These are phyloP conservation scores for Fusarium sp. DNA, from an alignment of 2,329 filamentous ascomycete genomes.

Conservation along the genomic window DNA sequence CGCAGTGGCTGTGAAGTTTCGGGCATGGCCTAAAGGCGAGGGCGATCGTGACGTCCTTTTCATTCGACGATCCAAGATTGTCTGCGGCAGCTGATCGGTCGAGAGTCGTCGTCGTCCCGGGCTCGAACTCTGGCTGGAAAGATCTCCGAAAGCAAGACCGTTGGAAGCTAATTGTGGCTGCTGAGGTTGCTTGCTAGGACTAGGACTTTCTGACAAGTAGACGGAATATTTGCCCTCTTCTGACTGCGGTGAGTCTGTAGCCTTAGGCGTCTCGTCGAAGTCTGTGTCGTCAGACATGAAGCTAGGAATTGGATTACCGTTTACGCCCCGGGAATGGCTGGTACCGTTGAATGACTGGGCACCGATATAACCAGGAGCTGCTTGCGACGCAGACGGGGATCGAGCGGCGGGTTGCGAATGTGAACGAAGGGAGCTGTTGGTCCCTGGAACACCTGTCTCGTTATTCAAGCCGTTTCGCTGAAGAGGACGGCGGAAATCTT, in stretches of 20 bases:
- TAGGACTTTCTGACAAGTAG: constrained; percentile 48
- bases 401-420: constrained; percentile 75
- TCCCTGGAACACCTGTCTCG: constrained; percentile 61
- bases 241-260: constrained; percentile 61
- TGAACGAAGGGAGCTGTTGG: constrained; percentile 70
- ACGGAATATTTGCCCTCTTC: constrained; percentile 57
- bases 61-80: constrained; percentile 66
- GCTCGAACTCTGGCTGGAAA: constrained; percentile 53
- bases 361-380: constrained; percentile 44
- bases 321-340: constrained; percentile 56
- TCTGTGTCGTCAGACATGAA: constrained; percentile 69
- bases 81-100: constrained; percentile 66
- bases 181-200: constrained; percentile 45
- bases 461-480: constrained; percentile 66
- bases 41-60: constrained; percentile 67
- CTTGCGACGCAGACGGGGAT: constrained; percentile 51
- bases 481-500: constrained; percentile 69
- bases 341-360: constrained; percentile 55
- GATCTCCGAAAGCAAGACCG: constrained; percentile 63
- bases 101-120: constrained; percentile 62
- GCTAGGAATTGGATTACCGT: constrained; percentile 65
- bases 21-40: constrained; percentile 65
- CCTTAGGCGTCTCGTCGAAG: constrained; percentile 60
- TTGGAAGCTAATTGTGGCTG: constrained; percentile 50
- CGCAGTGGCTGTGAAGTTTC: constrained; percentile 58